These are phyloP conservation scores for Phyllosticta citribraziliensis DNA, from an alignment of 2,329 filamentous ascomycete genomes.

Conservation along the genomic window DNA sequence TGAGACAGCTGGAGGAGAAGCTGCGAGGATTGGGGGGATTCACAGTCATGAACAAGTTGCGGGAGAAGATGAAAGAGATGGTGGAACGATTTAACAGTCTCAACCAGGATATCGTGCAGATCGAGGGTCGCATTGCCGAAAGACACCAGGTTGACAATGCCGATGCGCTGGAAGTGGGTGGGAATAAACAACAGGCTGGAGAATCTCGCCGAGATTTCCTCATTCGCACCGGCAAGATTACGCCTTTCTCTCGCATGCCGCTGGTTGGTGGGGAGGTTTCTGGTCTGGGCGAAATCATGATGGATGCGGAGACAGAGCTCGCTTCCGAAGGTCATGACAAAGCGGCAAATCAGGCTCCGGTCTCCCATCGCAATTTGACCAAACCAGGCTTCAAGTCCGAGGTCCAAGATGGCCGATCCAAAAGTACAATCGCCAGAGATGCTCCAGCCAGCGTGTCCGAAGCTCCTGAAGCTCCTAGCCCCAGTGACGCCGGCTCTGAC, in stretches of 20 bases:
- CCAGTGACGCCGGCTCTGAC: conserved; percentile 28
- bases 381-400: conserved; percentile 36
- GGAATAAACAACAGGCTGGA: conserved; percentile 57
- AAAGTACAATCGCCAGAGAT: conserved; percentile 11
- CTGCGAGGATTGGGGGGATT: conserved; percentile 42
- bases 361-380: conserved; percentile 39
- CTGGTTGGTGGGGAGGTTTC: conserved; percentile 55
- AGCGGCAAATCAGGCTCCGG: conserved; percentile 18
- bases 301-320: conserved; percentile 58
- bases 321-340: conserved; percentile 12
- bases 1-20: conserved; percentile 45
- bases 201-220: conserved; percentile 83
- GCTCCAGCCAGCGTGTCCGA: conserved; percentile 15
- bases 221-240: conserved; percentile 94
- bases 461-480: not conserved
- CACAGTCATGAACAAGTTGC: conserved; percentile 48
- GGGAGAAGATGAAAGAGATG: conserved; percentile 56
- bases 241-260: conserved; percentile 76
- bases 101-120: conserved; percentile 66
- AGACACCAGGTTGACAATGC: conserved; percentile 51
- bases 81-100: conserved; percentile 55
- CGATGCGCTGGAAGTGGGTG: conserved; percentile 34
- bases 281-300: conserved; percentile 64
- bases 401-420: not conserved
- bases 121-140: conserved; percentile 69